Conservation (phyloP, 2,329 filamentous ascomycete species). For the Pseudocercospora vitis region DNA sequence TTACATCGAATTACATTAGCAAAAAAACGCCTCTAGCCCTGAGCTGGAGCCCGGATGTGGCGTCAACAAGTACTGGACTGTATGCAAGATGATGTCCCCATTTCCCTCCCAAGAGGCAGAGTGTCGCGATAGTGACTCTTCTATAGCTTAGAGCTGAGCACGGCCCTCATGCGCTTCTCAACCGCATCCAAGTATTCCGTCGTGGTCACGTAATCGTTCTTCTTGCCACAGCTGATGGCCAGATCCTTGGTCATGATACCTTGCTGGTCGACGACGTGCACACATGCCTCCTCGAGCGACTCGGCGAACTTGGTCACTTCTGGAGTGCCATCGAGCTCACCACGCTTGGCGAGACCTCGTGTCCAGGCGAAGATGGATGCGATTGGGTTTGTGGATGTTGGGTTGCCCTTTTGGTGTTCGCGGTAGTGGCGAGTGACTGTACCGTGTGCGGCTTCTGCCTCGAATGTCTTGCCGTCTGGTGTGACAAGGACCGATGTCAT, state of each 20-base stretch:
- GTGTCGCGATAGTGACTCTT: not conserved
- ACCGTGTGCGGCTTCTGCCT: conserved; percentile 96
- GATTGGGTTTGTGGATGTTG: conserved; percentile 98
- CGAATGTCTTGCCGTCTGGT: conserved; percentile 93
- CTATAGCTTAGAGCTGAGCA: conserved; percentile 74
- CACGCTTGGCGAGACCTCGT: conserved; percentile 86
- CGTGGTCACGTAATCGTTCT: conserved; percentile 86
- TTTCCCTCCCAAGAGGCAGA: not conserved
- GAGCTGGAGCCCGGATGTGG: not conserved
- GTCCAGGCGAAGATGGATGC: conserved; percentile 99
- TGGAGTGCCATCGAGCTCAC: conserved; percentile 88
- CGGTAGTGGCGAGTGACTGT: conserved; percentile 98
- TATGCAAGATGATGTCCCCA: conserved; percentile 1
- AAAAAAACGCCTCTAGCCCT: not conserved
- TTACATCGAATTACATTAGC: conserved; percentile 3
- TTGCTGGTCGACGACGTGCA: conserved; percentile 90
- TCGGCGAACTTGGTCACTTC: conserved; percentile 90
- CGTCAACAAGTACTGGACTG: conserved; percentile 1
- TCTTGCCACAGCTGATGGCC: conserved; percentile 90
- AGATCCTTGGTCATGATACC: conserved; percentile 99
- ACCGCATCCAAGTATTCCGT: conserved; percentile 89
- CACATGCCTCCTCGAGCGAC: conserved; percentile 85
- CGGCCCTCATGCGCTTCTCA: conserved; percentile 80
- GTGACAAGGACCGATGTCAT: conserved; percentile 99
- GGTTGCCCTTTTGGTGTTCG: conserved; percentile 95